Base-by-base conservation (phyloP, 106 monocot genomes). In the Platanthera guangdongensis region DNA sequence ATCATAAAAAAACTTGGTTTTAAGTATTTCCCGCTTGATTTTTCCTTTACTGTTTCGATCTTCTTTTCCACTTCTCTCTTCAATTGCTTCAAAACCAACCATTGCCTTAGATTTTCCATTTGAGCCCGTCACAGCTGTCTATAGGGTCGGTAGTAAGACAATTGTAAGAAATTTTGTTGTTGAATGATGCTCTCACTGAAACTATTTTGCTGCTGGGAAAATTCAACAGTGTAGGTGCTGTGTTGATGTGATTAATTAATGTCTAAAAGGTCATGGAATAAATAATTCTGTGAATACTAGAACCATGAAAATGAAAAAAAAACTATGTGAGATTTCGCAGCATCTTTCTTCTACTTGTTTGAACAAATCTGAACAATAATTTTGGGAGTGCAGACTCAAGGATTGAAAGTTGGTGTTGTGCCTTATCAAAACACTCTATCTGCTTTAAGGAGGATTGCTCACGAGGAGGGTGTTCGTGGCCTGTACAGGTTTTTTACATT, bases 381-480 rank as follows among this genome's bases (percentile, higher is more conserved):
- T 67, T 67, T 28, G 18, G 1, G 8, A 49, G 47, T 71, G 19
- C 75, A 88, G 91, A 86, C 86, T 78, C 85, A 88, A 79, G 86
- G 83, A 54, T 60, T 88, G 75, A 81, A 77, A 71, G 77, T 5
- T 49, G 88, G 84, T 2, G 72, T 79, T 16, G 74, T 82, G 50
- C 88, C 82, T 57, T 90, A 90, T 80, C 81, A 57, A 22, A 77
- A 83, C 46, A 91, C 88, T 16, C 5, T 84, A 30, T 8, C 73
- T 84, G 86, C 91, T 39, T 78, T 91, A 78, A 86, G 75, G 62
- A 88, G 85, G 84, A 88, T 91, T 75, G 81, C 81, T 8, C 83
- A 76, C 78, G 86, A 91, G 81, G 91, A 88, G 78, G 91, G 88
- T 75, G 78, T 88, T 60, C 78, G 87, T 46, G 91, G 88, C 21